Evolutionary conservation across 176 grass and related monocot genomes (phyloP).

Genomic region (Aechmea fasciata): DNA sequence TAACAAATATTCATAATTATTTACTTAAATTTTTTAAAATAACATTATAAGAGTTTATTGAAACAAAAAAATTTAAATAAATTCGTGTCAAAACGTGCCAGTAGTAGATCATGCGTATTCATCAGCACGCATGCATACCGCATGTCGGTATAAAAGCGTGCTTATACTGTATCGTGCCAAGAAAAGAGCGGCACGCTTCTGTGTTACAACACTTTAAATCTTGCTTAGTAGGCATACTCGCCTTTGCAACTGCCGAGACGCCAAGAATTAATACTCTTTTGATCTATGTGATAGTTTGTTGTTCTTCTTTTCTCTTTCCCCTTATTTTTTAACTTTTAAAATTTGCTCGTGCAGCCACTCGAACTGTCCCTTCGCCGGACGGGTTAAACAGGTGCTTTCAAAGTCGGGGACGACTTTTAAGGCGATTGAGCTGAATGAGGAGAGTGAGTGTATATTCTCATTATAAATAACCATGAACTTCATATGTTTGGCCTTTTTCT

Average conservation of each 20-base stretch:
- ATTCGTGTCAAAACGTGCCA: no score
- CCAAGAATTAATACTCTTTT: background rate
- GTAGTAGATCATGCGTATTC: no score
- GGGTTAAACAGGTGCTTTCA: slow-evolving; percentile 31
- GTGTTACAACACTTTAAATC: no score
- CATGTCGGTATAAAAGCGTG: no score
- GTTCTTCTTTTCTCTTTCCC: background rate
- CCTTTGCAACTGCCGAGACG: background rate
- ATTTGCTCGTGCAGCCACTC: slow-evolving; percentile 31
- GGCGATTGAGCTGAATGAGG: slow-evolving; percentile 27
- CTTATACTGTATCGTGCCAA: no score
- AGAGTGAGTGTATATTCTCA: slow-evolving; percentile 20
- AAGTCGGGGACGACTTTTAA: slow-evolving; percentile 24
- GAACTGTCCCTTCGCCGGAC: slow-evolving; percentile 25
- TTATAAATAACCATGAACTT: background rate
- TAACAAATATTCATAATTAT: no score
- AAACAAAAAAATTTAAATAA: no score
- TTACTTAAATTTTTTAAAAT: no score
- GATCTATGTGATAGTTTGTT: background rate
- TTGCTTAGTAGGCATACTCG: no score
- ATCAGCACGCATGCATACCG: no score
- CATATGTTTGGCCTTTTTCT: background rate
- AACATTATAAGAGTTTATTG: no score
- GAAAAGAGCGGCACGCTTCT: no score
- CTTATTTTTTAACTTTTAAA: background rate